Evolutionary conservation across 2,329 filamentous ascomycete species (phyloP).

Genomic region (Orbilia brochopaga): DNA sequence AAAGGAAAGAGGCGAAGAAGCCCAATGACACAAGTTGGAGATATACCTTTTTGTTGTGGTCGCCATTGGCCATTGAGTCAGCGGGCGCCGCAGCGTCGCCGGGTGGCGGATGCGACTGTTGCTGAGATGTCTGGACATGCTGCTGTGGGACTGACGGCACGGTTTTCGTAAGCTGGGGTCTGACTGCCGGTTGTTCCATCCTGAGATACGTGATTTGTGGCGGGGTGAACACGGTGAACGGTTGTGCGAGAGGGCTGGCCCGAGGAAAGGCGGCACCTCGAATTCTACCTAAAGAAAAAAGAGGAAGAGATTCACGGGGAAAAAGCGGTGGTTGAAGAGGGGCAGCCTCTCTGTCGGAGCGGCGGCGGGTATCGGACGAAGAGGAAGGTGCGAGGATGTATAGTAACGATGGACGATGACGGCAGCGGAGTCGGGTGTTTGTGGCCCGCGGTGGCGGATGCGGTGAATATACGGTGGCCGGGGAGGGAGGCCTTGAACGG

Average conservation of each 20-base stretch:
- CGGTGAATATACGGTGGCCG: neutral
- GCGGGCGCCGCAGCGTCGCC: slow-evolving; percentile 15
- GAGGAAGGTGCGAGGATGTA: neutral
- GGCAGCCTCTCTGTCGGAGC: neutral
- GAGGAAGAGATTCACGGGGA: neutral
- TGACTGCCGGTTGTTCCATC: slow-evolving; percentile 51
- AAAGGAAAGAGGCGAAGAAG: neutral
- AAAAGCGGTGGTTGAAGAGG: slow-evolving; percentile 5
- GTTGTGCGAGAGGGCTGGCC: slow-evolving; percentile 35
- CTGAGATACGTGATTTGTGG: slow-evolving; percentile 51
- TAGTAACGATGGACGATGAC: neutral
- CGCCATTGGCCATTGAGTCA: slow-evolving; percentile 44
- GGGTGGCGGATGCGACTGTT: slow-evolving; percentile 28
- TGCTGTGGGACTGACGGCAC: slow-evolving; percentile 49
- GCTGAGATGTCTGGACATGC: slow-evolving; percentile 34
- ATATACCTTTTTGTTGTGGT: slow-evolving; percentile 49
- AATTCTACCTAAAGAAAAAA: slow-evolving; percentile 34
- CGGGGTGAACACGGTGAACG: slow-evolving; percentile 51
- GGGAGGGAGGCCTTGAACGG: neutral
- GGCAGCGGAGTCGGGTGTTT: slow-evolving; percentile 2
- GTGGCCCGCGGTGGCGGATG: neutral
- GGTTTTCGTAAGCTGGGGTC: slow-evolving; percentile 51
- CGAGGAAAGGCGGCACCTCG: slow-evolving; percentile 45
- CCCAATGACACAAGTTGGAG: slow-evolving; percentile 6
- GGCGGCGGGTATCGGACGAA: neutral